A percentile compares a stretch with the other conserved stretches of the same genome.
Conservation (phyloP, 805 yeast species). For the Suhomyces sp. region DNA sequence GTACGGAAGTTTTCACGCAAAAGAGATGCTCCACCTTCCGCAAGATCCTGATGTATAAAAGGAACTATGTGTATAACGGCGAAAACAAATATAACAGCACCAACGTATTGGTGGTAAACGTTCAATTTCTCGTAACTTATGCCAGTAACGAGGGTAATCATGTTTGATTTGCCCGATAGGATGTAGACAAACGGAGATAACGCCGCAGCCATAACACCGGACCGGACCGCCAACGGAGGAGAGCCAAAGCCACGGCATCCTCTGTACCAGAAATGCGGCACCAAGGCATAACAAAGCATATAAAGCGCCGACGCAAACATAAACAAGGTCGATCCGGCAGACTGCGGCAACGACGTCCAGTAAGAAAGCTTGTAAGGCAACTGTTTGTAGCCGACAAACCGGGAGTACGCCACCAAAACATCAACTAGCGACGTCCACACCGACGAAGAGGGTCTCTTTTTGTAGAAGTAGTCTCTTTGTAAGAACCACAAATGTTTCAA, state of each 20-base stretch:
- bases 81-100: constrained; percentile 40
- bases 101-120: constrained; percentile 48
- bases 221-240: constrained; percentile 54
- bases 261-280: constrained; percentile 51
- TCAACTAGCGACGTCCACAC: constrained; percentile 19
- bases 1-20: constrained; percentile 14
- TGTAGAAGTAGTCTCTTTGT: constrained; percentile 21
- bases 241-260: constrained; percentile 55
- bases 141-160: constrained; percentile 49
- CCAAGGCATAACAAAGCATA: constrained; percentile 34
- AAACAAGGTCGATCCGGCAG: constrained; percentile 36
- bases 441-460: constrained; percentile 6
- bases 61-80: constrained; percentile 51
- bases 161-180: constrained; percentile 51
- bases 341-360: constrained; percentile 31
- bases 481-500: constrained; percentile 31
- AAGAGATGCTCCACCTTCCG: constrained; percentile 47
- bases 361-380: constrained; percentile 21
- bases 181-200: constrained; percentile 49
- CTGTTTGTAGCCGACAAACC: constrained; percentile 35
- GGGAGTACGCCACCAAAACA: constrained; percentile 29
- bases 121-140: constrained; percentile 55
- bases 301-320: constrained; percentile 33
- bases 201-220: constrained; percentile 51
- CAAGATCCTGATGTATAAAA: constrained; percentile 40